Conservation (phyloP, 306 rosid genomes). For the Rubus parviflorus region DNA sequence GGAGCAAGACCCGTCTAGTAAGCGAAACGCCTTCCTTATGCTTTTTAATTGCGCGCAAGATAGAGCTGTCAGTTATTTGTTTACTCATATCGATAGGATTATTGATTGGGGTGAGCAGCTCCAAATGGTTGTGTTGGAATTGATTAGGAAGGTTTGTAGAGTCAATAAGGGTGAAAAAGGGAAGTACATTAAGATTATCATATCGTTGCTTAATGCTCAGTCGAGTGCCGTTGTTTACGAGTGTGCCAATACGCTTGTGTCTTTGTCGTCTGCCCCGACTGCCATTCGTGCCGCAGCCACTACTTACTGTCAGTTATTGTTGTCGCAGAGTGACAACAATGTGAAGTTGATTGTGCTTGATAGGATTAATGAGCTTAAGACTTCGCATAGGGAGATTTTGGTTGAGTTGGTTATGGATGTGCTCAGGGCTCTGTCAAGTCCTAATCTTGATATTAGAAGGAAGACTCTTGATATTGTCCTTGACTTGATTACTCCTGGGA, state of each 20-base stretch:
- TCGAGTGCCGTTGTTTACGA: conserved; percentile 90
- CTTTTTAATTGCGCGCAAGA: conserved; percentile 86
- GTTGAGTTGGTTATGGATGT: conserved; percentile 96
- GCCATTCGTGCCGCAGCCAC: conserved; percentile 86
- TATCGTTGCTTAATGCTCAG: conserved; percentile 57
- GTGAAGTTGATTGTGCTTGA: conserved; percentile 91
- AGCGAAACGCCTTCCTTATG: conserved; percentile 94
- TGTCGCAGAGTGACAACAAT: conserved; percentile 94
- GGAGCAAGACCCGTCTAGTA: conserved; percentile 82
- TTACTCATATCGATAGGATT: conserved; percentile 62
- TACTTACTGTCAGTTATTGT: conserved; percentile 74
- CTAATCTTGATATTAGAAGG: conserved; percentile 79
- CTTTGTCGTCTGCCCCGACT: conserved; percentile 84
- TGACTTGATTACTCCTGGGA: conserved; percentile 77
- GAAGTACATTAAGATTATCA: conserved; percentile 83
- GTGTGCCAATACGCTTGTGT: conserved; percentile 89
- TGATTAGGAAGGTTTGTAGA: conserved; percentile 88
- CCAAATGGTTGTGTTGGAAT: conserved; percentile 83
- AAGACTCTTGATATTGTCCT: conserved; percentile 90
- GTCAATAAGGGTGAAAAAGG: conserved; percentile 76
- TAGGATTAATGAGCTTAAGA: conserved; percentile 75
- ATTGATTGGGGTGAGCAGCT: conserved; percentile 88
- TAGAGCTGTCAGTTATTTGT: conserved; percentile 70
- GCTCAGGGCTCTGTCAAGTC: conserved; percentile 79
- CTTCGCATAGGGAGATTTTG: conserved; percentile 77